phyloP scores from a whole-genome alignment of 2,329 filamentous ascomycete genomes.

The Juglanconis oblonga region DNA sequence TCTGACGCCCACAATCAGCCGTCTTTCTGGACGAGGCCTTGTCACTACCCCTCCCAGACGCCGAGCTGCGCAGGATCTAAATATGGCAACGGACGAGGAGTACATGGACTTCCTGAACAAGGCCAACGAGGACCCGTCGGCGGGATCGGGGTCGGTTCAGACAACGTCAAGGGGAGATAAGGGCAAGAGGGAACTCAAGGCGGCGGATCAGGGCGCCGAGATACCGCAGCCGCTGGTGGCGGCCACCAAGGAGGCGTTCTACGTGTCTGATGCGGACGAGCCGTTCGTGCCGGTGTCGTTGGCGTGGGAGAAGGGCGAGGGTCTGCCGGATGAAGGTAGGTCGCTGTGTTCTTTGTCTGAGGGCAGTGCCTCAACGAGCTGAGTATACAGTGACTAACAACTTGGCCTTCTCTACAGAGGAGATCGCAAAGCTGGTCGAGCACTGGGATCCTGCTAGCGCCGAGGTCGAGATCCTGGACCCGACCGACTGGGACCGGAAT shows the following conservation, averaged over 20 bases:
- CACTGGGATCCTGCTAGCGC: constrained; percentile 52
- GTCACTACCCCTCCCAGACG: neutral
- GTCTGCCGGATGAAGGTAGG: constrained; percentile 61
- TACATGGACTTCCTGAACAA: constrained; percentile 86
- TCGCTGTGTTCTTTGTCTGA: constrained; percentile 16
- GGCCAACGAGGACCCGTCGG: constrained; percentile 75
- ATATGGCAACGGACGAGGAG: constrained; percentile 74
- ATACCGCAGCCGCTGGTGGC: constrained; percentile 59
- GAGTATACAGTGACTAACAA: neutral
- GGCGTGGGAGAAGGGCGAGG: constrained; percentile 51
- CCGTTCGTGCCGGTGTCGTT: constrained; percentile 76
- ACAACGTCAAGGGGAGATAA: constrained; percentile 13
- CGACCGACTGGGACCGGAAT: constrained; percentile 69
- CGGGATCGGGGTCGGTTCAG: constrained; percentile 43
- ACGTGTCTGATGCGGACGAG: constrained; percentile 81
- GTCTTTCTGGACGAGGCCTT: neutral
- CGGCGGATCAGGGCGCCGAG: constrained; percentile 49
- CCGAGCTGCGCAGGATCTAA: constrained; percentile 17
- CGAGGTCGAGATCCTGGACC: constrained; percentile 63
- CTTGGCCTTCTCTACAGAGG: constrained; percentile 43
- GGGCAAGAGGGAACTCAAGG: constrained; percentile 42
- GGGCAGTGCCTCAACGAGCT: neutral
- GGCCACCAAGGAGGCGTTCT: constrained; percentile 57
- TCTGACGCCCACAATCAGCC: neutral
- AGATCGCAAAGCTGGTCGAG: constrained; percentile 67